A percentile compares a stretch with the other conserved stretches of the same genome.
Conservation (phyloP, 2,329 filamentous ascomycete species). For the Nothophoma quercina region DNA sequence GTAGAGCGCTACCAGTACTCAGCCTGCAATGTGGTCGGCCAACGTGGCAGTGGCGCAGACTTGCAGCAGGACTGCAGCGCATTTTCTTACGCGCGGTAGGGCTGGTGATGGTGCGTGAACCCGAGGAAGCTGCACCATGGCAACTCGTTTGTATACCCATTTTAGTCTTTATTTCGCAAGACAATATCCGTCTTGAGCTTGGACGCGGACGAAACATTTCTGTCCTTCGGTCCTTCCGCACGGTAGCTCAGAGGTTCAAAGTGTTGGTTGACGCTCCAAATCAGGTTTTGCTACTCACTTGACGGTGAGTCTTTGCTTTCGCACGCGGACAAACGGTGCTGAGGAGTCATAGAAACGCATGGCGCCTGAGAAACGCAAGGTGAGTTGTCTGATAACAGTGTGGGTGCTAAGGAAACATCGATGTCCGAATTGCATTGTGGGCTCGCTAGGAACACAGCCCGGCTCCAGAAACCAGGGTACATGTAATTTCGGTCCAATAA, state of each 20-base stretch:
- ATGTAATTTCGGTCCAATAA: constrained; percentile 38
- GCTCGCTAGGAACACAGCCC: constrained; percentile 35
- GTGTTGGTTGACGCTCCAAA: neutral
- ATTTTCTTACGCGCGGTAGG: constrained; percentile 31
- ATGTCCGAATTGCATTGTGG: constrained; percentile 36
- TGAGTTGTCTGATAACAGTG: constrained; percentile 48
- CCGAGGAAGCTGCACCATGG: constrained; percentile 27
- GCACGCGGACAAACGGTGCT: constrained; percentile 39
- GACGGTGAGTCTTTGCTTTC: constrained; percentile 15
- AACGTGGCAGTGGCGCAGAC: constrained; percentile 42
- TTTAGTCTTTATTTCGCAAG: neutral
- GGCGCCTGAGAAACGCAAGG: constrained; percentile 43
- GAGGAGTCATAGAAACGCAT: constrained; percentile 41
- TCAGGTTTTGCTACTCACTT: constrained; percentile 6
- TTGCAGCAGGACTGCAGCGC: constrained; percentile 12
- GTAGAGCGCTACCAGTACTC: constrained; percentile 24
- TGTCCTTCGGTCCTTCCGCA: constrained; percentile 3
- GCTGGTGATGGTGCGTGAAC: constrained; percentile 37
- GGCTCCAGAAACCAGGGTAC: constrained; percentile 30
- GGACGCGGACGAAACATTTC: constrained; percentile 6
- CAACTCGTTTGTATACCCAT: constrained; percentile 6
- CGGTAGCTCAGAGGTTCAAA: neutral
- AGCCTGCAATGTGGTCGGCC: constrained; percentile 43
- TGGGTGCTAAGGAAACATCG: constrained; percentile 35
- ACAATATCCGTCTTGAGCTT: constrained; percentile 4